Percentiles rank a stretch among this genome's conserved stretches.
Evolutionary conservation across 2,329 filamentous ascomycete genomes (phyloP).

Genomic region (Fusarium nanum): DNA sequence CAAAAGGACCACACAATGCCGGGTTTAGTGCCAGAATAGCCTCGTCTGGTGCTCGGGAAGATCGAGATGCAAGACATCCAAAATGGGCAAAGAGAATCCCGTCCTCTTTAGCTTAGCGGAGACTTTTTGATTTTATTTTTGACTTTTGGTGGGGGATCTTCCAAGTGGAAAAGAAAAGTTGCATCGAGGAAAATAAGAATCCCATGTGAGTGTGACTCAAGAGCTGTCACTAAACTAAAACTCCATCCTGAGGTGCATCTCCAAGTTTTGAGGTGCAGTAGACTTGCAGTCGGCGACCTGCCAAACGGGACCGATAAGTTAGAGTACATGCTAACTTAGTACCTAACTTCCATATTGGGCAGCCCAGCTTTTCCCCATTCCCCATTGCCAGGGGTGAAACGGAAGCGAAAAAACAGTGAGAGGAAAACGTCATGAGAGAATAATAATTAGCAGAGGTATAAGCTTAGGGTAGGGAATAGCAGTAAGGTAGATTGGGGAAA

Average conservation of each 20-base stretch:
- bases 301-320: neutral
- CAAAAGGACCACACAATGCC: slow-evolving; percentile 25
- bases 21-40: slow-evolving; percentile 44
- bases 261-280: neutral
- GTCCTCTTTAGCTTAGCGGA: slow-evolving; percentile 34
- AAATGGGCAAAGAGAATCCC: slow-evolving; percentile 23
- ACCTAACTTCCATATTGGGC: neutral
- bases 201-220: neutral
- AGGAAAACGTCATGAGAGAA: slow-evolving; percentile 38
- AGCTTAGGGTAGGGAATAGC: slow-evolving; percentile 35
- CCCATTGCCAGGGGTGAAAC: slow-evolving; percentile 39
- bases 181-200: slow-evolving; percentile 5
- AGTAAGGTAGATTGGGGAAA: neutral
- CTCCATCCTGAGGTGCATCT: neutral
- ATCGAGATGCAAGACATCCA: slow-evolving; percentile 48
- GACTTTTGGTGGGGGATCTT: slow-evolving; percentile 29
- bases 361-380: slow-evolving; percentile 1
- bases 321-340: neutral
- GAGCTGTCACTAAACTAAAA: neutral
- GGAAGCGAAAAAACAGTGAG: slow-evolving; percentile 5
- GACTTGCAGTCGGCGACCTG: neutral
- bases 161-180: slow-evolving; percentile 13
- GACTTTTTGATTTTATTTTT: neutral
- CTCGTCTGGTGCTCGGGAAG: slow-evolving; percentile 45
- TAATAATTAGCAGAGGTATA: neutral